Evolutionary conservation across 805 yeast species (phyloP).

Genomic region (Candida dajiaensis): DNA sequence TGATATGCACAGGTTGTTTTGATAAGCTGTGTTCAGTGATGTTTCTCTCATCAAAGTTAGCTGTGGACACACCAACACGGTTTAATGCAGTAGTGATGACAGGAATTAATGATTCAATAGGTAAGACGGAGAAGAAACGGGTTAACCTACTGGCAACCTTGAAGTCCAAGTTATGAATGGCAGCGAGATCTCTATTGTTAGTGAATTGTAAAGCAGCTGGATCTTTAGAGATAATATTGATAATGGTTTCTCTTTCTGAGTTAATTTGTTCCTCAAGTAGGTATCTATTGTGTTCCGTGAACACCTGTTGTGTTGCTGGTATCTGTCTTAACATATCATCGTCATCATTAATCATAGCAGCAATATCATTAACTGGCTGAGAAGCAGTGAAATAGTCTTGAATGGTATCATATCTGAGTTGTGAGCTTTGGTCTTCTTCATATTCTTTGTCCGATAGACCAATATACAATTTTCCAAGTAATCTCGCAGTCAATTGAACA

Average conservation of each 20-base stretch:
- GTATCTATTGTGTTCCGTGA: slow-evolving; percentile 31
- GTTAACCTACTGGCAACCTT: slow-evolving; percentile 42
- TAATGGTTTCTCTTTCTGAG: slow-evolving; percentile 26
- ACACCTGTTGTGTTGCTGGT: slow-evolving; percentile 38
- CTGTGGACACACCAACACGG: slow-evolving; percentile 33
- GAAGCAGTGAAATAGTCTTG: slow-evolving; percentile 30
- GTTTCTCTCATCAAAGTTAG: slow-evolving; percentile 12
- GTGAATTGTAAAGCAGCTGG: slow-evolving; percentile 46
- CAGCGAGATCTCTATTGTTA: slow-evolving; percentile 11
- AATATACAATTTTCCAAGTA: slow-evolving; percentile 47
- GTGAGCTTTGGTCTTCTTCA: slow-evolving; percentile 11
- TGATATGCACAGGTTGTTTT: slow-evolving; percentile 13
- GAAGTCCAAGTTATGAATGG: slow-evolving; percentile 4
- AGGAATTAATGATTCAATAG: slow-evolving; percentile 38
- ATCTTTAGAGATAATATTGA: slow-evolving; percentile 38
- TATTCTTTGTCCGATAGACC: slow-evolving; percentile 46
- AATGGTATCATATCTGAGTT: slow-evolving; percentile 18
- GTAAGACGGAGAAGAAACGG: slow-evolving; percentile 41
- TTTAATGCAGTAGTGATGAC: slow-evolving; percentile 36
- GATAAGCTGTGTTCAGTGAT: slow-evolving; percentile 7
- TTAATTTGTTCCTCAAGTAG: slow-evolving; percentile 22
- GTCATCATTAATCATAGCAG: slow-evolving; percentile 36
- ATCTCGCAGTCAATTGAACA: slow-evolving; percentile 39
- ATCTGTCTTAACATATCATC: slow-evolving; percentile 9
- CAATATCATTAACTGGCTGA: slow-evolving; percentile 42